These are phyloP conservation scores for Coemansia asiatica DNA, from an alignment of 192 early-diverging fungal genomes.

Conservation along the genomic window DNA sequence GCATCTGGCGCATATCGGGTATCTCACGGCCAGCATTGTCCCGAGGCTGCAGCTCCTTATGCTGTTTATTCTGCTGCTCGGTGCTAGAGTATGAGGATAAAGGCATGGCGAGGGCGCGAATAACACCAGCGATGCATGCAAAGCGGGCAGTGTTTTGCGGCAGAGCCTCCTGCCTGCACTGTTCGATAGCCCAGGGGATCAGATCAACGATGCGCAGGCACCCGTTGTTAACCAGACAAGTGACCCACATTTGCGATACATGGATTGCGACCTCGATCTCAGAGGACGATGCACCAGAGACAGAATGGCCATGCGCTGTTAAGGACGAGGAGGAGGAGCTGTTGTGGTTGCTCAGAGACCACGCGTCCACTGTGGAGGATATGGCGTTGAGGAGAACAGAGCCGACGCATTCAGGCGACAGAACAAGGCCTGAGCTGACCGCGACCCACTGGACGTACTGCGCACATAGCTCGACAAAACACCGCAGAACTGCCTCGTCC, in stretches of 20 bases:
- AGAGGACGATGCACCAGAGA: background rate
- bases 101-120: constrained; percentile 29
- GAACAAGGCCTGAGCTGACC: constrained; percentile 18
- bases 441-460: constrained; percentile 31
- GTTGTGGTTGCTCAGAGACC: constrained; percentile 8
- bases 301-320: no score
- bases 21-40: background rate
- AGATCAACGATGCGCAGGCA: constrained; percentile 32
- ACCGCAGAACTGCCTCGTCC: constrained; percentile 27
- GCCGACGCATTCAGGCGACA: constrained; percentile 12
- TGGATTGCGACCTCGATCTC: constrained; percentile 18
- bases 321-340: background rate
- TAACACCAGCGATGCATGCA: constrained; percentile 24
- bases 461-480: constrained; percentile 31
- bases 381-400: constrained; percentile 13
- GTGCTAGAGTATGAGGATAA: background rate
- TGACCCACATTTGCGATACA: constrained; percentile 25
- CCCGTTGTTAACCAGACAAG: constrained; percentile 21
- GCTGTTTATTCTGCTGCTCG: constrained; percentile 1
- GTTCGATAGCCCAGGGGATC: constrained; percentile 36
- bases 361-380: constrained; percentile 5
- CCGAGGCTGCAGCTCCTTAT: background rate
- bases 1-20: constrained; percentile 12
- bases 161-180: constrained; percentile 10
- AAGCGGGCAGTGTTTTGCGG: constrained; percentile 16